Conservation (phyloP, 1,139 yeast genomes). For the Taiozyma sp. region DNA sequence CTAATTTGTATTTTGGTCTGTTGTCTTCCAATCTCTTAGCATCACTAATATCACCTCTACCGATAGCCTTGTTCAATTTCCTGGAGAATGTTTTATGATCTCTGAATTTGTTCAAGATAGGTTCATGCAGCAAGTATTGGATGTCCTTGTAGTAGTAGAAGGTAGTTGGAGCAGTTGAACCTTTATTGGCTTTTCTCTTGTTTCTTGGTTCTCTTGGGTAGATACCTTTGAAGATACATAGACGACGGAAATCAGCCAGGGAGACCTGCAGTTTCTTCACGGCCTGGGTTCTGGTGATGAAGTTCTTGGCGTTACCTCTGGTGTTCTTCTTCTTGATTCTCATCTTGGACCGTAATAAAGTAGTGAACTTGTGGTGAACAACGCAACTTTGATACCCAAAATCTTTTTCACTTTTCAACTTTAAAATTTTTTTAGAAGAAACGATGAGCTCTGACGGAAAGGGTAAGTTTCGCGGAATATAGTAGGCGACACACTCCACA, state of each 20-base stretch:
- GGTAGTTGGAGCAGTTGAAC: conserved; percentile 93
- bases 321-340: conserved; percentile 76
- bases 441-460: background rate
- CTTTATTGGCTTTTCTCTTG: conserved; percentile 96
- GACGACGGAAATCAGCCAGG: conserved; percentile 95
- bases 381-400: background rate
- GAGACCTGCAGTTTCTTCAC: conserved; percentile 89
- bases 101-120: conserved; percentile 85
- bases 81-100: conserved; percentile 94
- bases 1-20: conserved; percentile 82
- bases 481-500: background rate
- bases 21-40: conserved; percentile 82
- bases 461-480: background rate
- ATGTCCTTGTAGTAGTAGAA: conserved; percentile 94
- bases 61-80: conserved; percentile 84
- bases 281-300: conserved; percentile 93
- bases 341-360: conserved; percentile 34
- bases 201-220: conserved; percentile 96
- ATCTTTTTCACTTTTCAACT: background rate
- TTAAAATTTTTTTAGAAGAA: background rate
- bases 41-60: conserved; percentile 85
- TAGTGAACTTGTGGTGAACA: background rate
- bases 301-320: conserved; percentile 88
- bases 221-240: conserved; percentile 95
- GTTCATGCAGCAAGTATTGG: conserved; percentile 93